Base-by-base conservation (phyloP, 495 filamentous ascomycete species). In the Tuber magnatum region DNA sequence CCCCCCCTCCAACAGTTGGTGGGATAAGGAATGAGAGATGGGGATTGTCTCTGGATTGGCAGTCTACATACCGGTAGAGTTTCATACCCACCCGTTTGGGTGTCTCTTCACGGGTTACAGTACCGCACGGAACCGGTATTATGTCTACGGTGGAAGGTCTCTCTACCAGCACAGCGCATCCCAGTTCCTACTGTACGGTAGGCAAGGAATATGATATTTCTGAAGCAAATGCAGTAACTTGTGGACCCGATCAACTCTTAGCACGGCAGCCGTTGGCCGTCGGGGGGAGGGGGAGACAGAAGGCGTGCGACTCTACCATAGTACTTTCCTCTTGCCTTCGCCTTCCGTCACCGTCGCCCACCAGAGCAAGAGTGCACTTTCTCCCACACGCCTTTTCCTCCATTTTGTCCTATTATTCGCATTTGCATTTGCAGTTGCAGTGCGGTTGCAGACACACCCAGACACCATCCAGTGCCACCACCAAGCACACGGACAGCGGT, bases 291-390 rank as follows among this genome's bases (percentile, higher is more conserved):
- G 22, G 46, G 46, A 2, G 20, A 7, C 24, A 56, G 48, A 56
- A 56, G 24, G 24, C 8, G n/a, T 28, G 28, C 41, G 35, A 69
- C 61, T 28, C 8, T 42, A n/a, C 61, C 40, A 61, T 48, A 32
- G 61, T 48, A 39, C 51, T 41, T 71, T 69, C 43, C 75, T 71
- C 77, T 65, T 65, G 28, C 56, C 56, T 35, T 35, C 28, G n/a
- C 28, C 56, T 65, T 65, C 56, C 56, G 56, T 65, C 56, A 65
- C 56, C 0, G 56, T 65, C 56, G 32, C 28, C 56, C 56, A 65
- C 56, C 28, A 65, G 3, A 65, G 2, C 12, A 65, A 65, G 28
- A 65, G 56, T 65, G 56, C 56, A 65, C 56, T 35, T 35, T 65
- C 28, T 35, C 32, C 51, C n/a, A 56, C 51, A 56, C 51, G 8